Base-by-base conservation (phyloP, 345 rosid genomes). In the Brassica incana region DNA sequence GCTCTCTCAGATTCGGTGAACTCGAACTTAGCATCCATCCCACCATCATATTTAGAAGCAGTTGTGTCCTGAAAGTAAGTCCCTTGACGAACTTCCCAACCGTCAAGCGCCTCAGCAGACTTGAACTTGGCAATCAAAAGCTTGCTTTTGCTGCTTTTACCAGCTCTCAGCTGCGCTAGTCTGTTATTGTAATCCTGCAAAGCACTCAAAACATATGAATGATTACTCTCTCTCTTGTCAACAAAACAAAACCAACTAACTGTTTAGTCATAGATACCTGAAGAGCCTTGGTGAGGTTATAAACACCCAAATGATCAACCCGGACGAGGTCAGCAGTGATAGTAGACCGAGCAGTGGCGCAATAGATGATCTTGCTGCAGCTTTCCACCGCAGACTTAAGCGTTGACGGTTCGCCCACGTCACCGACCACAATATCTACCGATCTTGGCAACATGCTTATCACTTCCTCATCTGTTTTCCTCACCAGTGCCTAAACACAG, bases 71-170 rank as follows among this genome's bases (percentile, higher is more conserved):
- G 94, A 78, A 95, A 95, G 78, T 95, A 95, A 81, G 96, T 90
- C 72, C 99, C 98, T 83, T 85, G 88, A 69, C 86, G 93, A 67
- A 91, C 86, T 82, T 95, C 91, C 99, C 99, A 95, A 8, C 92
- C 97, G 12, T 83, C 32, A 70, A 95, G 85, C 23, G 98, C 81
- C 43, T 88, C 90, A 20, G 79, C 86, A 0, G 91, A 83, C 74
- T 88, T 95, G 80, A 95, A 91, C 83, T 95, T 95, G 3, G 98
- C 87, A 9, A 92, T 86, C 65, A 88, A 69, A 85, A 95, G 99
- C 89, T 95, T 95, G 89, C 98, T 92, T 75, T 95, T 95, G 83
- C 97, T 90, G 90, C 98, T 95, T 85, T 86, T 90, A 66, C 98
- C 98, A 0, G 97, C 97, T 32, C 94, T 86, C 33, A 89, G 74